Evolutionary conservation across 768 basidiomycete species (phyloP), one percentile per base, ranked within the genome.

Genomic region (Amyloporia xantha): DNA sequence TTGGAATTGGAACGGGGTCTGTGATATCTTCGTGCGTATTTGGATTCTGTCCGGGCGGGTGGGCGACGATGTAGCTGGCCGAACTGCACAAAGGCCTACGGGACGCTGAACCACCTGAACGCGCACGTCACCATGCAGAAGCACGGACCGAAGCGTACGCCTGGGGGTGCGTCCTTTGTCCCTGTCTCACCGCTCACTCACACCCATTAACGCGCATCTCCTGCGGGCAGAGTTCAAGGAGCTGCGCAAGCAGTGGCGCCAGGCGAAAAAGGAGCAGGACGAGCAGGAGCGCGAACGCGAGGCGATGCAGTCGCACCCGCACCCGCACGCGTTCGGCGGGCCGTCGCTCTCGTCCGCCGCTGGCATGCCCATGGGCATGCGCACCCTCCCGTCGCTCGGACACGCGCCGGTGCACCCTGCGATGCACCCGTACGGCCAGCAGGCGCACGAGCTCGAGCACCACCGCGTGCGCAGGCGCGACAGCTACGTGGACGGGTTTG

Each of bases 51-150:
- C n/a, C n/a, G n/a, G n/a, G n/a, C n/a, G n/a, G n/a, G n/a, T n/a
- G n/a, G n/a, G n/a, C n/a, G n/a, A n/a, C n/a, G 30, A 33, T 48
- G 25, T 35, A 63, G 62, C 41, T 68, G 62, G 60, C 62, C 65
- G 5, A 64, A 62, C 19, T 78, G 77, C 60, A 74, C 80, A 48
- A 95, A 95, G 69, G 76, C 88, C 23, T 96, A 95, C 60, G 93
- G 93, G 25, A 96, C 93, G 3, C 74, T 97, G 42, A 97, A 99
- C 64, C 95, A 99, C 67, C 75, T 99, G 52, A 99, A 99, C 64
- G 92, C 93, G 25, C 95, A 99, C 65, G 91, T 97, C 49, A 86
- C 84, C n/a, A 96, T 96, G 90, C 95, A 97, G 66, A 89, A 89
- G 66, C 95, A 99, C 64, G 95, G 95, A 37, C 48, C 73, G 13